Percentiles rank a stretch among this genome's conserved stretches.
Evolutionary conservation across 2,329 filamentous ascomycete species (phyloP).

Genomic region (Ophiocordyceps camponoti-floridani): DNA sequence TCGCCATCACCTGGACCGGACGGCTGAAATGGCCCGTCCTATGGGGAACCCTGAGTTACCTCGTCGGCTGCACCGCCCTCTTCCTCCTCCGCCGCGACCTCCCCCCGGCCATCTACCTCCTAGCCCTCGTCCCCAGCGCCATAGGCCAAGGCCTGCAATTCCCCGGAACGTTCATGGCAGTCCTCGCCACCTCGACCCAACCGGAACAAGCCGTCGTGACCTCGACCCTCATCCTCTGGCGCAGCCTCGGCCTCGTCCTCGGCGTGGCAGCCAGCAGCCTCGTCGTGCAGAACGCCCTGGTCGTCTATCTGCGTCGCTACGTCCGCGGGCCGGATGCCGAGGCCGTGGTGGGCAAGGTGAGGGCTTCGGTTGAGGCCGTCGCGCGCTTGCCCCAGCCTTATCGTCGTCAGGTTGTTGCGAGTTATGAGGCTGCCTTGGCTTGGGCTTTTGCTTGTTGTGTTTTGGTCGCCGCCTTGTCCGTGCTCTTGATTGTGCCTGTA

Average conservation of each 20-base stretch:
- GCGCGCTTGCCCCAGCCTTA: constrained; percentile 27
- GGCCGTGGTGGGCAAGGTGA: constrained; percentile 31
- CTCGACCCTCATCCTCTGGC: constrained; percentile 53
- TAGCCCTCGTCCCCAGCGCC: constrained; percentile 36
- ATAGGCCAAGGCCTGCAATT: constrained; percentile 47
- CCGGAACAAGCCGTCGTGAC: constrained; percentile 50
- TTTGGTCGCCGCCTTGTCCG: constrained; percentile 27
- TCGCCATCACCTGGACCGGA: constrained; percentile 41
- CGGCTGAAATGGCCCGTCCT: constrained; percentile 41
- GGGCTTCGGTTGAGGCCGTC: constrained; percentile 37
- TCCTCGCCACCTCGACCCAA: constrained; percentile 41
- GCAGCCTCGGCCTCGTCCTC: constrained; percentile 52
- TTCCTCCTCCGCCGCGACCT: constrained; percentile 30
- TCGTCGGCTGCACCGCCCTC: constrained; percentile 33
- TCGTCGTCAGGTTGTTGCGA: constrained; percentile 33
- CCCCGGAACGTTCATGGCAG: constrained; percentile 43
- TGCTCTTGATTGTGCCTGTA: constrained; percentile 29
- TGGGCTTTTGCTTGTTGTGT: constrained; percentile 26
- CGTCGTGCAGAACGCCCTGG: constrained; percentile 54
- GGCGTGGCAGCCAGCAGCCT: constrained; percentile 57
- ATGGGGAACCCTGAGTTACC: constrained; percentile 26
- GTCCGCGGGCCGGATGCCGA: constrained; percentile 42
- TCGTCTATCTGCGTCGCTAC: constrained; percentile 35
- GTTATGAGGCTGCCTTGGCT: constrained; percentile 33
- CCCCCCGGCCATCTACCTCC: constrained; percentile 31